Evolutionary conservation across 73 alveolate species (phyloP).

Genomic region (Paraurostyla sp.): DNA sequence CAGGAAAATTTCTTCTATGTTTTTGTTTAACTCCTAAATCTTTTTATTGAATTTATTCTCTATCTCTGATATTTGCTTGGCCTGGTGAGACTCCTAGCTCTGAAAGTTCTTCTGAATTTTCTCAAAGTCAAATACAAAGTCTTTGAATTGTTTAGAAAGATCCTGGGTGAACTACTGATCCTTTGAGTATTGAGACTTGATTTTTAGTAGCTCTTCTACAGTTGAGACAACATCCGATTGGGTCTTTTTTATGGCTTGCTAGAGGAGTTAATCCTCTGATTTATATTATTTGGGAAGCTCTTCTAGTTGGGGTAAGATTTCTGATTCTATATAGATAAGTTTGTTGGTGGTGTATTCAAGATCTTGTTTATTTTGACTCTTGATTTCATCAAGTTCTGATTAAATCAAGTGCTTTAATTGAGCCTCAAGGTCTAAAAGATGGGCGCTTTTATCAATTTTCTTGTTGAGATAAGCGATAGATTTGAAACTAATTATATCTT

Average conservation of each 20-base stretch:
- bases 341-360: conserved; percentile 25
- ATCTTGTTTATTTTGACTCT: background rate
- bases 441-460: background rate
- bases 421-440: background rate
- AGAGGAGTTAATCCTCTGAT: background rate
- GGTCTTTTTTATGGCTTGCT: background rate
- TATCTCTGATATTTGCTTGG: background rate
- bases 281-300: background rate
- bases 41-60: background rate
- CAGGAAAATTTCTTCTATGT: too few species aligned
- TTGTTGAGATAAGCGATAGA: background rate
- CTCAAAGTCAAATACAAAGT: conserved; percentile 40
- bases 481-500: background rate
- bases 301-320: conserved; percentile 11
- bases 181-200: background rate
- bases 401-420: background rate
- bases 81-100: background rate
- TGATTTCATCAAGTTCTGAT: background rate
- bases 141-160: conserved; percentile 1
- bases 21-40: too few species aligned
- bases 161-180: background rate
- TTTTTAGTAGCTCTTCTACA: background rate
- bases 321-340: background rate
- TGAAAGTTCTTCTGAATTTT: too few species aligned
- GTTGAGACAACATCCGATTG: background rate